Evolutionary conservation across 169 alveolate genomes (phyloP), one percentile per base, ranked within the genome.

Genomic region (Plasmodium coatneyi): DNA sequence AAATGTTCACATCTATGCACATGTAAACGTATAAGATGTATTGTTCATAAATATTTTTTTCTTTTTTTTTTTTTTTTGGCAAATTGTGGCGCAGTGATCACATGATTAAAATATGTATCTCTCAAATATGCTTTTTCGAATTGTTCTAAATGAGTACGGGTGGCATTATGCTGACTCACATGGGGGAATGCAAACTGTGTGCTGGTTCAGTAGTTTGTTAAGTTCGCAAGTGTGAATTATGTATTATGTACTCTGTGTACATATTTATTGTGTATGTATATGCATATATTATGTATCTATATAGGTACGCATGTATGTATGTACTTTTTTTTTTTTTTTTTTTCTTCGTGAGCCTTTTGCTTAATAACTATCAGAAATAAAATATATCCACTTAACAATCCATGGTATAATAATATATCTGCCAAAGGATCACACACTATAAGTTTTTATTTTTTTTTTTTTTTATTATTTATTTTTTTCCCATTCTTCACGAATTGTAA

Each of bases 341-440:
- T 60, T 60, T 60, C 74, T 60, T 22, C 12, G 32, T 25, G 74
- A 1, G 74, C 74, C 14, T 60, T 60, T 25, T 60, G 34, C n/a
- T 60, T 60, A 60, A 19, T 19, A 60, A 60, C 14, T 60, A 9
- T 60, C 74, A 60, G 74, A 25, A 19, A 60, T 60, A 60, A 19
- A 19, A 60, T 60, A 60, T 22, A 60, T 60, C 74, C 74, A 60
- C 74, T 5, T 19, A 60, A 19, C 32, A 60, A 60, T 60, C 34
- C 74, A 60, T 60, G 74, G 32, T 60, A 60, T 60, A 60, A 60
- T 60, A 60, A 60, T 60, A 60, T 60, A 60, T n/a, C 74, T 60
- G 14, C 74, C 14, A 60, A 60, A 16, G 32, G 10, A 34, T 60
- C 74, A 60, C 74, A 60, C 32, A 2, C 74, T 12, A 12, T 10